These are phyloP conservation scores for Letharia columbiana DNA, from an alignment of 495 filamentous ascomycete genomes.

Conservation along the genomic window DNA sequence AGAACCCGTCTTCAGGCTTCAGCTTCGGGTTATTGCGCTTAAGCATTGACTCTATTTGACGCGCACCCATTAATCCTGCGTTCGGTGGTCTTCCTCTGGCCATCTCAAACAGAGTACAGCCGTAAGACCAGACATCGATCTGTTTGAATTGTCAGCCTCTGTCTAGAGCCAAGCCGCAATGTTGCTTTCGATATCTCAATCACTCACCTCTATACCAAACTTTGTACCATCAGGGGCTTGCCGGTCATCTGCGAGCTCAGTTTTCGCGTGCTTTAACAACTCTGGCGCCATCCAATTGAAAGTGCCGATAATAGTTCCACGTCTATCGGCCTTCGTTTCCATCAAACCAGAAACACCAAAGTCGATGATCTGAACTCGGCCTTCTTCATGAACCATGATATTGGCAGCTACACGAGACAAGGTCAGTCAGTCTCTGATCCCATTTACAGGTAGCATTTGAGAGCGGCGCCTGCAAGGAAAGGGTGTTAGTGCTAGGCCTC, in stretches of 20 bases:
- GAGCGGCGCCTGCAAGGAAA: background rate
- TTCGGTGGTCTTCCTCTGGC: slow-evolving; percentile 80
- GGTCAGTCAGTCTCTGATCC: slow-evolving; percentile 13
- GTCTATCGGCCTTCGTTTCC: slow-evolving; percentile 73
- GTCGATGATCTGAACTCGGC: slow-evolving; percentile 83
- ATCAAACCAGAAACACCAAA: slow-evolving; percentile 89
- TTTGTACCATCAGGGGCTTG: slow-evolving; percentile 29
- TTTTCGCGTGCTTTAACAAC: slow-evolving; percentile 32
- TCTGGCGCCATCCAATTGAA: slow-evolving; percentile 97
- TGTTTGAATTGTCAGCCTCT: slow-evolving; percentile 31
- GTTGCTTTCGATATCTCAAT: background rate
- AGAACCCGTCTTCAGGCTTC: slow-evolving; percentile 58
- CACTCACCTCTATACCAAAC: slow-evolving; percentile 50
- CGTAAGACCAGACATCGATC: slow-evolving; percentile 94
- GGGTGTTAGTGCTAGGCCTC: slow-evolving; percentile 9
- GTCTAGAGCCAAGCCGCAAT: background rate
- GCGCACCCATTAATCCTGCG: slow-evolving; percentile 41
- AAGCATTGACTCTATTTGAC: slow-evolving; percentile 51
- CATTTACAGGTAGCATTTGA: background rate
- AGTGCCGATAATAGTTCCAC: slow-evolving; percentile 88
- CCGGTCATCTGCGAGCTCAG: background rate
- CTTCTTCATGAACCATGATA: slow-evolving; percentile 80
- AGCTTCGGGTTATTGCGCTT: slow-evolving; percentile 55
- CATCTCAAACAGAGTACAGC: slow-evolving; percentile 83
- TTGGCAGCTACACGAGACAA: slow-evolving; percentile 56